Conservation (phyloP, 2,329 filamentous ascomycete genomes). For the Leptographium lundbergii region DNA sequence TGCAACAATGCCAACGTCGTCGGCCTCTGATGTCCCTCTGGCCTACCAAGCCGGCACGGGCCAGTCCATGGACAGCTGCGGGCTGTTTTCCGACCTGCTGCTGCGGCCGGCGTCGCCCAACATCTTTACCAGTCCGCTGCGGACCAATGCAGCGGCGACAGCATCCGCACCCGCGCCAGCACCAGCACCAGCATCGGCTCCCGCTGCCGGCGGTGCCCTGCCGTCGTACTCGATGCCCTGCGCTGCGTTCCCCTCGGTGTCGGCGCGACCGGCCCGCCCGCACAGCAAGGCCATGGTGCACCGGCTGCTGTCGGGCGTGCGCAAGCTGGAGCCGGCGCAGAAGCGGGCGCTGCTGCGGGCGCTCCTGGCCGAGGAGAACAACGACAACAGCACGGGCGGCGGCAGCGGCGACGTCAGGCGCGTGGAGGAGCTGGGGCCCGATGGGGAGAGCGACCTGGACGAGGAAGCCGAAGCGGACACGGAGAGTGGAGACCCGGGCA, state of each 20-base stretch:
- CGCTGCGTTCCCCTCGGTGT: background rate
- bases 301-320: conserved; percentile 8
- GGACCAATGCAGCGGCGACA: too few relatives aligned
- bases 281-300: conserved; percentile 4
- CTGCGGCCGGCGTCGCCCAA: background rate
- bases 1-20: background rate
- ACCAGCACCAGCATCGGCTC: too few relatives aligned
- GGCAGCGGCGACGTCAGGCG: background rate
- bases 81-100: background rate
- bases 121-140: background rate
- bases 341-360: conserved; percentile 6
- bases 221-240: too few relatives aligned
- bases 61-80: background rate
- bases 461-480: background rate
- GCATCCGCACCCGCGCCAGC: too few relatives aligned
- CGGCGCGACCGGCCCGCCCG: background rate
- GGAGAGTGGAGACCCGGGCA: background rate
- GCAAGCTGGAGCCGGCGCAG: conserved; percentile 7
- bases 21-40: too few relatives aligned
- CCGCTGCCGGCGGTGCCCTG: too few relatives aligned
- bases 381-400: background rate
- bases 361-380: background rate
- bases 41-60: background rate
- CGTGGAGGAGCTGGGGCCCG: conserved; percentile 1
- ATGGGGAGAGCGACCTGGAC: background rate